Base-by-base conservation (phyloP, 1,284 basidiomycete genomes). In the Tilletia indica region DNA sequence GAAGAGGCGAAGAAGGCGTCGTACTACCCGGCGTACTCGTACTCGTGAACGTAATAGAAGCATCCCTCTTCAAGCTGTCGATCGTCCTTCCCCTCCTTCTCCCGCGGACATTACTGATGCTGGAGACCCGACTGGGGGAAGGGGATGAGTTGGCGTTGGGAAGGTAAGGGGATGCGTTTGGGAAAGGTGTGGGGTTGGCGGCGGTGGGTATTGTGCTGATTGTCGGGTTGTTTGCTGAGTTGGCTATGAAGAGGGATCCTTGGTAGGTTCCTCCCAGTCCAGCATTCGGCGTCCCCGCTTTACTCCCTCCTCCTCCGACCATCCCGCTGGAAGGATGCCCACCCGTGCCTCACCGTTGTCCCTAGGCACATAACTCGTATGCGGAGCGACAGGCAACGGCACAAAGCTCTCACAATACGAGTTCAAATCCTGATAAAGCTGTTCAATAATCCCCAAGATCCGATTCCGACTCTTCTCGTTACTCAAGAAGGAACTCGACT, bases 391-490 rank as follows among this genome's bases (percentile, higher is more conserved):
- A 1, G 83, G 83, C 0, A 84, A 76, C n/a, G 81, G 79, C 3
- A 84, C 75, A 51, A 84, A 84, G 39, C 76, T 75, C 70, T 84
- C 83, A 71, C 78, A 81, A 86, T 97, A 99, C 4, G 93, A 94
- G 85, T 97, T 98, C 74, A 99, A 86, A 79, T 99, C 97, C 82
- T 97, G 95, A 78, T 94, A 98, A 0, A 99, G 88, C 83, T 98
- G 95, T 85, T 99, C 96, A 42, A 99, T 89, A 71, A 99, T 92
- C 5, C 91, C 90, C 77, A 92, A 89, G 68, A 99, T 89, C 0
- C 90, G 88, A 61, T 90, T 89, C 4, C 90, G 91, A 67, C 88
- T 86, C 0, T 91, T 87, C 19, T 51, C 68, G 61, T 68, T 25
- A 5, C 89, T 89, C 1, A 94, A 96, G 31, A 99, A 87, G 82